Percentiles rank a stretch among this genome's conserved stretches.
Evolutionary conservation across 2,329 filamentous ascomycete genomes (phyloP).

Genomic region (Onygenales sp.): DNA sequence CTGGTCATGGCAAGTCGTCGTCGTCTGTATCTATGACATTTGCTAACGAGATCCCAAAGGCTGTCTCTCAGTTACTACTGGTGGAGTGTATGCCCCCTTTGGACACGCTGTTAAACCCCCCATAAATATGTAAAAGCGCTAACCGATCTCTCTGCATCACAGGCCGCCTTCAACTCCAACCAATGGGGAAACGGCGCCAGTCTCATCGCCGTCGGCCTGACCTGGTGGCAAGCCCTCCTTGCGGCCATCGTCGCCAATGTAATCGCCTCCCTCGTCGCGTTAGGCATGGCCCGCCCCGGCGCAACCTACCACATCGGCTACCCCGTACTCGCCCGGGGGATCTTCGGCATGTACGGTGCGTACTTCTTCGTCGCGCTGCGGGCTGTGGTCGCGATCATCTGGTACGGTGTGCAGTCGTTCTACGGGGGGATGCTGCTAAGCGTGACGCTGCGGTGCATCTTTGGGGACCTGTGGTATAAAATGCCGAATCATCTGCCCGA

Average conservation of each 20-base stretch:
- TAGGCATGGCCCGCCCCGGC: conserved; percentile 30
- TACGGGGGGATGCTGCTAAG: not conserved
- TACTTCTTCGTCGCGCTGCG: not conserved
- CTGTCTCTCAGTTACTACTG: not conserved
- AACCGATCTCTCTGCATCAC: not conserved
- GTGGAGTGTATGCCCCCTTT: not conserved
- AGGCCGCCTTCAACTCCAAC: not conserved
- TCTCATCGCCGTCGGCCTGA: not conserved
- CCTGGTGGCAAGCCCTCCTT: not conserved
- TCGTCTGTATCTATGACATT: not conserved
- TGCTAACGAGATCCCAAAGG: not conserved
- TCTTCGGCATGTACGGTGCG: conserved; percentile 2
- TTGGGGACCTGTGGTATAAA: not conserved
- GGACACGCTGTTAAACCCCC: not conserved
- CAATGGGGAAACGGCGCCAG: not conserved
- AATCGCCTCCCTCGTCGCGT: not conserved
- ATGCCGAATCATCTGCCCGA: not conserved
- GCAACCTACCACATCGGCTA: conserved; percentile 78
- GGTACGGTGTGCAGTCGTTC: not conserved
- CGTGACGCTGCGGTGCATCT: not conserved
- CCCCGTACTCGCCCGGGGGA: conserved; percentile 55
- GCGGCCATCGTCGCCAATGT: not conserved
- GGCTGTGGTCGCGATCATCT: not conserved
- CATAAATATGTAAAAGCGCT: too few relatives aligned
- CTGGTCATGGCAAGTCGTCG: not conserved